Evolutionary conservation across 768 basidiomycete species (phyloP).

Genomic region (Hygrophoropsis aurantiaca): DNA sequence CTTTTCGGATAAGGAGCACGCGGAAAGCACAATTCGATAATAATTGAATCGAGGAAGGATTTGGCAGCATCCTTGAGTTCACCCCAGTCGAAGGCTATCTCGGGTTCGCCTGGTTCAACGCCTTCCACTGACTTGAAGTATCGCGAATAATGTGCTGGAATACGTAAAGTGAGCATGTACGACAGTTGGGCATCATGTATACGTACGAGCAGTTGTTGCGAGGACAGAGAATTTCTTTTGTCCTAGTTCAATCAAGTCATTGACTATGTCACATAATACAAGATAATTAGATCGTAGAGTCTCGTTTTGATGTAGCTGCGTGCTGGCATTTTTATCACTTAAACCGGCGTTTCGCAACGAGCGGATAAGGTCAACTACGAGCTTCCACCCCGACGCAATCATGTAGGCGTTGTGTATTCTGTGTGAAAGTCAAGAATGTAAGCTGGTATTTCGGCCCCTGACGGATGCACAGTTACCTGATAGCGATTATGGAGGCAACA

Average conservation of each 20-base stretch:
- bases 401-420: slow-evolving; percentile 84
- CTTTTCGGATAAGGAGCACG: slow-evolving; percentile 63
- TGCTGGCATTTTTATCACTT: slow-evolving; percentile 50
- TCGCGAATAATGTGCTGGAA: slow-evolving; percentile 64
- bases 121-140: slow-evolving; percentile 58
- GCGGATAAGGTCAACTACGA: slow-evolving; percentile 60
- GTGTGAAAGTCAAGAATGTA: slow-evolving; percentile 9
- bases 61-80: slow-evolving; percentile 61
- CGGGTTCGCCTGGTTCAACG: slow-evolving; percentile 42
- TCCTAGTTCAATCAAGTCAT: slow-evolving; percentile 54
- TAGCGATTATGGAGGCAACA: slow-evolving; percentile 58
- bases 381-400: slow-evolving; percentile 81
- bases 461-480: slow-evolving; percentile 41
- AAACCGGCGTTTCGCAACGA: slow-evolving; percentile 56
- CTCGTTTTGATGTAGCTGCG: slow-evolving; percentile 50
- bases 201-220: slow-evolving; percentile 68
- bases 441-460: background rate
- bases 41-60: slow-evolving; percentile 82
- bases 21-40: slow-evolving; percentile 82
- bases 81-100: slow-evolving; percentile 65
- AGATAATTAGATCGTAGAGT: slow-evolving; percentile 60
- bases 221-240: slow-evolving; percentile 69
- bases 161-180: slow-evolving; percentile 5
- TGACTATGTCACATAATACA: slow-evolving; percentile 62
- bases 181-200: slow-evolving; percentile 5